Evolutionary conservation across 345 rosid species (phyloP).

Genomic region (Aethionema arabicum): DNA sequence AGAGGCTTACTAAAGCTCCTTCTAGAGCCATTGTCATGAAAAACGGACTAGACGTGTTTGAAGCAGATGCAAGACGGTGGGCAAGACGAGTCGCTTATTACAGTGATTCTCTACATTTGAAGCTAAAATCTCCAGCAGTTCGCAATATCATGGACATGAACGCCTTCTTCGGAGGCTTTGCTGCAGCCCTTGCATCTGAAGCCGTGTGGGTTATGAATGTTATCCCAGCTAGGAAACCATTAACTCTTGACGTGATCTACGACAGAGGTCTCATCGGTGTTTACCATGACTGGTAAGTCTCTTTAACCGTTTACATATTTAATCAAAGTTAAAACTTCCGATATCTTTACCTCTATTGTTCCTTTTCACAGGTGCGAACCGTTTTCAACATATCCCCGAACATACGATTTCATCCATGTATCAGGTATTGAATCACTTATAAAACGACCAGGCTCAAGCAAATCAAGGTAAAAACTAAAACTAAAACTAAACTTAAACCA

Average conservation of each 20-base stretch:
- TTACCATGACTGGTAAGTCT: conserved; percentile 76
- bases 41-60: conserved; percentile 80
- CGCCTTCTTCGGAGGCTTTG: conserved; percentile 92
- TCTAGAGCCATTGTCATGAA: conserved; percentile 62
- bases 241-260: conserved; percentile 69
- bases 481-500: neutral
- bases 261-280: conserved; percentile 94
- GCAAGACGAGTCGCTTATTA: conserved; percentile 82
- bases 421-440: conserved; percentile 75
- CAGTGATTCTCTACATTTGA: conserved; percentile 45
- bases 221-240: conserved; percentile 73
- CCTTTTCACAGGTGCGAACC: conserved; percentile 84
- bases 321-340: conserved; percentile 1
- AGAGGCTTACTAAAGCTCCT: conserved; percentile 69
- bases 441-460: conserved; percentile 47
- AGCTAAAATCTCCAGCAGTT: conserved; percentile 67
- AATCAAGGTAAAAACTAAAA: conserved; percentile 57
- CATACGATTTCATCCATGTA: conserved; percentile 88
- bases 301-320: neutral
- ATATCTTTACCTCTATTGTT: conserved; percentile 12
- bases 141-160: conserved; percentile 97
- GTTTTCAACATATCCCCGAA: conserved; percentile 96
- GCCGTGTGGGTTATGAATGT: conserved; percentile 98
- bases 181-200: conserved; percentile 75
- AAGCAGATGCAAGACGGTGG: conserved; percentile 88